Base-by-base conservation (phyloP, 2,329 filamentous ascomycete genomes). In the Bipolaris bicolor region DNA sequence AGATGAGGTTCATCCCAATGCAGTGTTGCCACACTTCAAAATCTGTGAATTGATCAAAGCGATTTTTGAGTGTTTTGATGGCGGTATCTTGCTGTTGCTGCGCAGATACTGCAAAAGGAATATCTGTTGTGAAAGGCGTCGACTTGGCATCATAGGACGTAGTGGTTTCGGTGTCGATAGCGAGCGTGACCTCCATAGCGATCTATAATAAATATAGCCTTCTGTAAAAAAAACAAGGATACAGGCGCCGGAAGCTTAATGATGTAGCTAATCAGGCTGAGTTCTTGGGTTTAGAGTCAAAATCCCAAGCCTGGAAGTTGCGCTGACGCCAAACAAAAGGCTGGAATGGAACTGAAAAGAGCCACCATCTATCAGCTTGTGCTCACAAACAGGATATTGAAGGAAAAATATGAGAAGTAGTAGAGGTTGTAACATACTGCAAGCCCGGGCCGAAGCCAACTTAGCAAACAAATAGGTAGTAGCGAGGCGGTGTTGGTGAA, bases 1-100 rank as follows among this genome's bases (percentile, higher is more conserved):
- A 3, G 4, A 60, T 20, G 9, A 5, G 18, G 0, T 37, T 13
- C 13, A 56, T 26, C 2, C 62, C 62, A 2, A 63, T 47, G 18
- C 55, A 61, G 7, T 63, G 55, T 0, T 15, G 1, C 37, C 54
- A 41, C 2, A 61, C 53, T 5, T 58, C 46, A 5, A 63, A 22
- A n/a, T 63, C 55, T 7, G 18, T 54, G 10, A 24, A 36, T n/a
- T 47, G 5, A 5, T 24, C 5, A 49, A 64, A 60, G 10, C 53
- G 20, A 1, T 7, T 5, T n/a, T 39, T 15, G n/a, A 60, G 43
- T 5, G 45, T 50, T 5, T 26, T 4, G 9, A 57, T 43, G 1
- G 37, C 33, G 2, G 44, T 10, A 4, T 48, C 36, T 37, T 36
- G 20, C 20, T 36, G 9, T 3, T 15, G 11, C 15, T 31, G 43